Percentiles rank a stretch among this genome's conserved stretches.
phyloP scores from a whole-genome alignment of 1,139 yeast species.

The Yamadazyma oceani region DNA sequence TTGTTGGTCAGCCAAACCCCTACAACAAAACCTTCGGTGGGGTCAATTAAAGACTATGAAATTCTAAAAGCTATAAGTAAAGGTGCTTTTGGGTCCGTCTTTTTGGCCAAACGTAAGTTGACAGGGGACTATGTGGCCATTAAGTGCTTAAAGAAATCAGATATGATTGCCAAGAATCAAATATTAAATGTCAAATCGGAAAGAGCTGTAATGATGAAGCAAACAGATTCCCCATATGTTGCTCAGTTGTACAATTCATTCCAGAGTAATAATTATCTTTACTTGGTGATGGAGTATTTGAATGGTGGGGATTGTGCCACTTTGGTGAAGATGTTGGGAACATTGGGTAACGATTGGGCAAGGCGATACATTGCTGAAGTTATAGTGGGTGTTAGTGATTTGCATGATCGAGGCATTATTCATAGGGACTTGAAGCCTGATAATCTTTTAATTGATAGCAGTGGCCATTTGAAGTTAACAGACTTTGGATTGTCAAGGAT shows the following conservation, averaged over 20 bases:
- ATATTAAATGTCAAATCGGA: conserved; percentile 93
- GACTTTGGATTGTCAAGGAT: conserved; percentile 93
- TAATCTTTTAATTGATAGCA: conserved; percentile 78
- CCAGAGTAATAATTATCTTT: conserved; percentile 83
- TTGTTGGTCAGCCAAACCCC: conserved; percentile 64
- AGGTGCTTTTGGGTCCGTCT: conserved; percentile 98
- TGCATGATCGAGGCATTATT: conserved; percentile 85
- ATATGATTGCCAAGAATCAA: conserved; percentile 96
- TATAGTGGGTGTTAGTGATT: conserved; percentile 83
- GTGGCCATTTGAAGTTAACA: conserved; percentile 88
- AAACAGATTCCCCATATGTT: conserved; percentile 89
- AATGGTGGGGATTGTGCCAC: conserved; percentile 97
- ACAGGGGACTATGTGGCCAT: conserved; percentile 97
- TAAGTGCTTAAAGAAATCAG: conserved; percentile 89
- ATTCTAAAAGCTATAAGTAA: conserved; percentile 90
- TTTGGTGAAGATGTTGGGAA: conserved; percentile 75
- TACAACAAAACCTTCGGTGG: conserved; percentile 50
- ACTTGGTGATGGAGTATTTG: conserved; percentile 92
- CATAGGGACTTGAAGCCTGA: conserved; percentile 97
- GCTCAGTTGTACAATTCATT: conserved; percentile 88
- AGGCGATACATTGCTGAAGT: conserved; percentile 86
- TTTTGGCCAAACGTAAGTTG: conserved; percentile 72
- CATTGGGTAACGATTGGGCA: conserved; percentile 85
- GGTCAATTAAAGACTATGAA: conserved; percentile 86
- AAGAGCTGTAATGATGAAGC: conserved; percentile 96